Evolutionary conservation across 75 land plant genomes (phyloP), one percentile per base, ranked within the genome.

Genomic region (Pinus taeda): DNA sequence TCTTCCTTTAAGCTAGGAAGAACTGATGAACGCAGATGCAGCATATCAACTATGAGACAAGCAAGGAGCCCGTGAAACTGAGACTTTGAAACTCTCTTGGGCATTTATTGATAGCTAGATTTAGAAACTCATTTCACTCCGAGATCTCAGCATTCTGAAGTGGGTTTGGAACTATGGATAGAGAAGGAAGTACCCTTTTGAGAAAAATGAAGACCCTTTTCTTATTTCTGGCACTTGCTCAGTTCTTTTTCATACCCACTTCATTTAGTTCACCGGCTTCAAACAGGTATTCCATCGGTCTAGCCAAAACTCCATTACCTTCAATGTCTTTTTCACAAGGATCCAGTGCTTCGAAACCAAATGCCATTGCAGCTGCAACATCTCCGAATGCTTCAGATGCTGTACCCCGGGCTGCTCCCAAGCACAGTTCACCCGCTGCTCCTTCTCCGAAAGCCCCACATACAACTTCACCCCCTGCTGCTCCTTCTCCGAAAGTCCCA

Each of bases 131-230:
- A 37, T 17, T 65, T 65, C 65, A 26, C 33, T 62, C 69, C 69
- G 69, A 15, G 42, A 65, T 65, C 69, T 65, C 69, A 65, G 69
- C 69, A 65, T 65, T 65, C n/a, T 24, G 69, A 65, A 6, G 39
- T 33, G 69, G 39, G 69, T 33, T 17, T 15, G 33, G 69, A 33
- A 37, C 20, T 30, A 65, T 65, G 39, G 69, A 8, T 65, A 65
- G 69, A 65, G 69, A 33, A 65, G 8, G 17, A 18, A 33, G 20
- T 18, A 65, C 69, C 69, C 69, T 36, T 65, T 65, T 36, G 69
- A 17, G 42, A 65, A 42, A 33, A 30, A 65, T 65, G 69, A 65
- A 65, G 39, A 36, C 42, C 17, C 69, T 36, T 33, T 20, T 65
- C 39, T 20, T 65, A 65, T 65, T 65, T 36, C 29, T 65, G 39